These are phyloP conservation scores for Alternaria brassicicola DNA, from an alignment of 2,329 filamentous ascomycete species.

Conservation along the genomic window DNA sequence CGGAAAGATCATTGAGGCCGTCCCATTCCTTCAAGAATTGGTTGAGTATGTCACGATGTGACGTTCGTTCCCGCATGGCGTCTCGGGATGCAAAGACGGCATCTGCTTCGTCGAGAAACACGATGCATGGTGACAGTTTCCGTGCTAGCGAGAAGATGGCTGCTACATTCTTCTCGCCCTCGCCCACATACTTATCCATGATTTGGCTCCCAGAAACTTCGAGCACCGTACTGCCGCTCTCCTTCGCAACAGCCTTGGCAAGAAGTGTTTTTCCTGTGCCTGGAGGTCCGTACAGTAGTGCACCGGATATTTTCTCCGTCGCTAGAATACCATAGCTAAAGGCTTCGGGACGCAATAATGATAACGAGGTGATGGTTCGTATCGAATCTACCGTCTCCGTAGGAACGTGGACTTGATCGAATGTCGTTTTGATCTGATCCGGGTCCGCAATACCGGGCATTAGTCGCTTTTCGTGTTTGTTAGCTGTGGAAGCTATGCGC, in stretches of 20 bases:
- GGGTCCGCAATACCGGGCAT: conserved; percentile 82
- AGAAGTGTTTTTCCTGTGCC: conserved; percentile 70
- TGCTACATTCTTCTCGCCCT: conserved; percentile 91
- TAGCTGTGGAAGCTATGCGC: conserved; percentile 49
- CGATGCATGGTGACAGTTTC: conserved; percentile 87
- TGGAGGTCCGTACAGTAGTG: conserved; percentile 86
- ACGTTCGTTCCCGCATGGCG: conserved; percentile 67
- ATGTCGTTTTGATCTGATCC: conserved; percentile 82
- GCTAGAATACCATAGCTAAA: conserved; percentile 94
- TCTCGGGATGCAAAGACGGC: conserved; percentile 83
- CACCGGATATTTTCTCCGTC: conserved; percentile 86
- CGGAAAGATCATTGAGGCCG: conserved; percentile 79
- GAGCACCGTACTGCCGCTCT: conserved; percentile 71
- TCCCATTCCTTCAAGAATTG: conserved; percentile 98
- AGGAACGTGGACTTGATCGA: conserved; percentile 83
- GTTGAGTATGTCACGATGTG: conserved; percentile 89
- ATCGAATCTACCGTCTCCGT: conserved; percentile 83
- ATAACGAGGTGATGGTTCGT: conserved; percentile 86
- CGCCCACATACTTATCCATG: conserved; percentile 95
- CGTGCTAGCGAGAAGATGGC: conserved; percentile 90
- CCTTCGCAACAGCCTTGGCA: conserved; percentile 69
- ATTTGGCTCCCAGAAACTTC: conserved; percentile 90
- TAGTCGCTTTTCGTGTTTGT: conserved; percentile 81
- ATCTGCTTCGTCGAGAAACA: conserved; percentile 97
- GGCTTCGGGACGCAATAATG: conserved; percentile 86